Conservation (phyloP, 352 stramenopile species). For the Phytopythium ostracodes region DNA sequence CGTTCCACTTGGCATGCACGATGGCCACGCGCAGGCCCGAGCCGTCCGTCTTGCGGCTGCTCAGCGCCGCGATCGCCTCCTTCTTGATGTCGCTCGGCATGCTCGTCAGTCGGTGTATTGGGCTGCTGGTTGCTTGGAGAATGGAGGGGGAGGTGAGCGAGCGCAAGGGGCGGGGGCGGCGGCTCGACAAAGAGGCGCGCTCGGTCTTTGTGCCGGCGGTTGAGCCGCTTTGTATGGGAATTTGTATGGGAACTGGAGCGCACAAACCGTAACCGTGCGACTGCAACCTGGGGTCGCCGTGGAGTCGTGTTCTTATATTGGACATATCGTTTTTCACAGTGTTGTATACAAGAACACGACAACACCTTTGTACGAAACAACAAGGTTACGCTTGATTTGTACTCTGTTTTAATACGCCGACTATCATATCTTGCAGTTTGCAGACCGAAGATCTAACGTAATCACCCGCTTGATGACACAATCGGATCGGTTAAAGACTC, state of each 20-base stretch:
- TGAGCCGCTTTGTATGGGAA: neutral
- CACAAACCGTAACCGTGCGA: no score
- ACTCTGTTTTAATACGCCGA: neutral
- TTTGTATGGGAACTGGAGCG: neutral
- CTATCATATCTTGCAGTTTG: neutral
- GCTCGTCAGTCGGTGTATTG: neutral
- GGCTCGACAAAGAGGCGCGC: neutral
- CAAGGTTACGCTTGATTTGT: neutral
- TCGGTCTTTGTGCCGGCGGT: neutral
- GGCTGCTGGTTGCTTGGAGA: neutral
- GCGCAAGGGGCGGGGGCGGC: neutral
- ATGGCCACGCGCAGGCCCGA: conserved; percentile 75
- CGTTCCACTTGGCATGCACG: conserved; percentile 85
- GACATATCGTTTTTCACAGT: neutral
- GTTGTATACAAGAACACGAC: neutral
- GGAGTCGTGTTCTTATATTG: neutral
- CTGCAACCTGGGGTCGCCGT: neutral
- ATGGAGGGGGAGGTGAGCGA: neutral
- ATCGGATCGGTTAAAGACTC: neutral
- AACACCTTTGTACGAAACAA: no score
- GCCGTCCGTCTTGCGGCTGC: conserved; percentile 76
- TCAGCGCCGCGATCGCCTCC: conserved; percentile 62
- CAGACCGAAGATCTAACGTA: neutral
- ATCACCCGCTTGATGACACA: neutral
- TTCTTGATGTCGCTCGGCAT: conserved; percentile 72